Base-by-base conservation (phyloP, 768 basidiomycete species). In the Amanita polypyramis region DNA sequence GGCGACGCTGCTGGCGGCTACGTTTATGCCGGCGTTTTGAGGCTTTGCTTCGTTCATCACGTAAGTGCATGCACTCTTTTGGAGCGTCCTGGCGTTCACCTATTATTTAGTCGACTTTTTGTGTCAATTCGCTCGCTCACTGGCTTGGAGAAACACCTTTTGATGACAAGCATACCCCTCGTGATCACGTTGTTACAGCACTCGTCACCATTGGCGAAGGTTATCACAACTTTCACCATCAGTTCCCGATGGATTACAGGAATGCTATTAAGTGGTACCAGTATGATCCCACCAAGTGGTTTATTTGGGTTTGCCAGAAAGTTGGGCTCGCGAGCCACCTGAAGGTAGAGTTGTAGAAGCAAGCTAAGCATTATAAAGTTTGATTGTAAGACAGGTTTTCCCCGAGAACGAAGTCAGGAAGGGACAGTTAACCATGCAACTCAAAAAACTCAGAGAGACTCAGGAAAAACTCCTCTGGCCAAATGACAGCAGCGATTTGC, bases 181-280 rank as follows among this genome's bases (percentile, higher is more conserved):
- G 84, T 45, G 91, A 95, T 65, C 92, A 94, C 65, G 62, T 92
- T 51, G 61, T 94, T 61, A 94, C 92, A 25, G 93, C 93, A 2
- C 70, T 96, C 25, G 83, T 80, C 52, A 96, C 93, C 32, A 82
- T 94, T 58, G 93, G 93, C 46, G 93, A 97, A 65, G 93, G 93
- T 12, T 97, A 97, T 70, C 93, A 97, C 74, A 97, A 97, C 67
- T 95, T 95, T 79, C 93, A 97, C 69, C 93, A 97, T 52, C 73
- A 82, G 60, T 95, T 95, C 78, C 93, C 93, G 5, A 91, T 91
- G 87, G 93, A 97, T 65, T 97, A 93, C 70, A 79, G 93, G 20
- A 95, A 95, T 59, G 93, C 93, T 49, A 91, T 95, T 73, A 90
- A 74, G 65, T 91, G 88, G 88, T 88, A 86, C 65, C 88, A 92